Evolutionary conservation across 371 early-diverging fungal species (phyloP).

Genomic region (Mucor sp.): DNA sequence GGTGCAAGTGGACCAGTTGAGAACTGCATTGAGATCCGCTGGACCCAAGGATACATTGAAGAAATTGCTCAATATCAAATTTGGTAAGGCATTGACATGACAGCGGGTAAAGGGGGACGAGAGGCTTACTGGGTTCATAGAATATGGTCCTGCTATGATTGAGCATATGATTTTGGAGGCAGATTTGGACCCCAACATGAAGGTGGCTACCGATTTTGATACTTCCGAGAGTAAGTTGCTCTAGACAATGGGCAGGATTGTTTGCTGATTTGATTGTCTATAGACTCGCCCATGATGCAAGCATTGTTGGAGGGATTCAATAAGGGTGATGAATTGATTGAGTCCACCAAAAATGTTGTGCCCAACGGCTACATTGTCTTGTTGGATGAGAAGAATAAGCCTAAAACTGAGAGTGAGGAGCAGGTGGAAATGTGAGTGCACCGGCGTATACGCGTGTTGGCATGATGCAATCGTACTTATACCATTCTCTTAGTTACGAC

Average conservation of each 20-base stretch:
- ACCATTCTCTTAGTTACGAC: constrained; percentile 57
- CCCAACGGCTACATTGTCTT: constrained; percentile 65
- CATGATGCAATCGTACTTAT: background rate
- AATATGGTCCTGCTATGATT: constrained; percentile 87
- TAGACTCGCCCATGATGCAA: constrained; percentile 35
- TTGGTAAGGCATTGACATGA: constrained; percentile 52
- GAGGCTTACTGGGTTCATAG: constrained; percentile 23
- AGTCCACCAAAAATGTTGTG: constrained; percentile 43
- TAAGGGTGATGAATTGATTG: constrained; percentile 62
- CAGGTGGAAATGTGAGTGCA: constrained; percentile 56
- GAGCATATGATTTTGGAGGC: constrained; percentile 84
- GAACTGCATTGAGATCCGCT: constrained; percentile 54
- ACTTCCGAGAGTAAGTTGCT: constrained; percentile 46
- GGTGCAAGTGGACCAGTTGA: constrained; percentile 60
- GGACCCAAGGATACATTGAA: constrained; percentile 77
- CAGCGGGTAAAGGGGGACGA: too few species aligned
- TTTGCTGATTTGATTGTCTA: background rate
- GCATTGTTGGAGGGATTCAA: constrained; percentile 44
- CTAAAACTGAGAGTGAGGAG: constrained; percentile 40
- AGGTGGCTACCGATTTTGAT: constrained; percentile 59
- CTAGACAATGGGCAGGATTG: background rate
- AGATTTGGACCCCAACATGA: constrained; percentile 66
- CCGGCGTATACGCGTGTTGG: background rate
- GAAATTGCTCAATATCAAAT: constrained; percentile 72
- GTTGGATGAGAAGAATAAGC: constrained; percentile 48